Conservation (phyloP, 306 rosid genomes). For the Astragalus glycyphyllos region DNA sequence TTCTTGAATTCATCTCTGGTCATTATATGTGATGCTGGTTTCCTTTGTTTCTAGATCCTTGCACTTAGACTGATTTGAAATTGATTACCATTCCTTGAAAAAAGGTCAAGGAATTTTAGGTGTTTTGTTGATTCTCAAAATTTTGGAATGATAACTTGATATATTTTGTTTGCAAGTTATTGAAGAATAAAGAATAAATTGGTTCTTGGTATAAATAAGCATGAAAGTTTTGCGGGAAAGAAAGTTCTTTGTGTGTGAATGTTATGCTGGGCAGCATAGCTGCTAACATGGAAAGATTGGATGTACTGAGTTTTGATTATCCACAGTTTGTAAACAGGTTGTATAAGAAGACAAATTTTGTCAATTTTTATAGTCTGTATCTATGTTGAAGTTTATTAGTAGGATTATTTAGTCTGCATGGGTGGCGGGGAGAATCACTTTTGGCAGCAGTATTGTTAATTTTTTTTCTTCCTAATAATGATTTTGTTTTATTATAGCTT, state of each 20-base stretch:
- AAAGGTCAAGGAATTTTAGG: background rate
- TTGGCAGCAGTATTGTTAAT: background rate
- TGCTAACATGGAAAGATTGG: background rate
- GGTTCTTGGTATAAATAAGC: conserved; percentile 13
- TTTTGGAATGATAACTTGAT: conserved; percentile 13
- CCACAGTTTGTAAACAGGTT: conserved; percentile 5
- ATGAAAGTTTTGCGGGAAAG: background rate
- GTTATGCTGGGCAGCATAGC: conserved; percentile 20
- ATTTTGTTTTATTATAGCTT: background rate
- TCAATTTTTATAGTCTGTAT: background rate
- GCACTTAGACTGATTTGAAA: conserved; percentile 18
- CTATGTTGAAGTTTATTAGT: background rate
- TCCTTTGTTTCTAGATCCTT: conserved; percentile 5
- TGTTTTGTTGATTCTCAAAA: conserved; percentile 24
- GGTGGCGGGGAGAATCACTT: conserved; percentile 3
- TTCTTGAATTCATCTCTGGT: conserved; percentile 11
- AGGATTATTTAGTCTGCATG: background rate
- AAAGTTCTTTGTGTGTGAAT: background rate
- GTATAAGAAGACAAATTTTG: background rate
- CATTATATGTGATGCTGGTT: conserved; percentile 27
- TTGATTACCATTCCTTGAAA: conserved; percentile 16
- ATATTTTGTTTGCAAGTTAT: conserved; percentile 17
- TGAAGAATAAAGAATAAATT: background rate
- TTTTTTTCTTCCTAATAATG: background rate
- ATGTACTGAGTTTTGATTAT: background rate